phyloP scores from a whole-genome alignment of 768 basidiomycete species.

The Trametes cubensis region DNA sequence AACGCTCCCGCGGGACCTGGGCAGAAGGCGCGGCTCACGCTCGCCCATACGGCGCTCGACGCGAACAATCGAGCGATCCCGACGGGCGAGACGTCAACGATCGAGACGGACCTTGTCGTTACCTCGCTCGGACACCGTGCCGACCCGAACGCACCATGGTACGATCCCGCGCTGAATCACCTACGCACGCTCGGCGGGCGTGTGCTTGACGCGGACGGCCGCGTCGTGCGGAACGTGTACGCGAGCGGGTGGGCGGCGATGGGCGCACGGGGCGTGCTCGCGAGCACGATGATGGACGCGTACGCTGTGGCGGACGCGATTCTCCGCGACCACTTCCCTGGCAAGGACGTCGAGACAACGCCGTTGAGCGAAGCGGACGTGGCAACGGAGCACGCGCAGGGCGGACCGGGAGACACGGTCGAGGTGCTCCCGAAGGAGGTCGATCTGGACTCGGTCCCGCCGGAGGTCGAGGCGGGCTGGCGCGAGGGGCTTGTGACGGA shows the following conservation, averaged over 20 bases:
- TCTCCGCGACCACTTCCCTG: constrained; percentile 54
- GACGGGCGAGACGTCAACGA: constrained; percentile 54
- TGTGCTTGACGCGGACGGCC: constrained; percentile 43
- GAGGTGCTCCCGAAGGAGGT: constrained; percentile 38
- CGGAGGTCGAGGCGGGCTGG: constrained; percentile 48
- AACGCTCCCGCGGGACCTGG: constrained; percentile 32
- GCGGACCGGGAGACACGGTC: constrained; percentile 3
- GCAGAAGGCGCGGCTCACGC: constrained; percentile 43
- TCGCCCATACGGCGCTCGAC: constrained; percentile 66
- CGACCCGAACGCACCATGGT: constrained; percentile 62
- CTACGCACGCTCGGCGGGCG: constrained; percentile 57
- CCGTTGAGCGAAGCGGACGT: constrained; percentile 20
- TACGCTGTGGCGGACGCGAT: constrained; percentile 77
- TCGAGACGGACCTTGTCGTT: constrained; percentile 76
- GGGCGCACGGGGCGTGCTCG: constrained; percentile 90
- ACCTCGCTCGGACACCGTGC: constrained; percentile 86
- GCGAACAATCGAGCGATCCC: constrained; percentile 51
- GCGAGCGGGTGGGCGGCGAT: constrained; percentile 92
- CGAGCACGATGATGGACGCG: constrained; percentile 91
- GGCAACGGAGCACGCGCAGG: constrained; percentile 4
- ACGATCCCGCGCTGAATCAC: constrained; percentile 57
- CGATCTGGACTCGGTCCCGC: constrained; percentile 48
- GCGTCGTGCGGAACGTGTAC: constrained; percentile 65
- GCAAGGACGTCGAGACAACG: constrained; percentile 14
- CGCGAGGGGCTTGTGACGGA: constrained; percentile 50